Evolutionary conservation across 2,329 filamentous ascomycete species (phyloP).

Genomic region (Simplicillium sp.): DNA sequence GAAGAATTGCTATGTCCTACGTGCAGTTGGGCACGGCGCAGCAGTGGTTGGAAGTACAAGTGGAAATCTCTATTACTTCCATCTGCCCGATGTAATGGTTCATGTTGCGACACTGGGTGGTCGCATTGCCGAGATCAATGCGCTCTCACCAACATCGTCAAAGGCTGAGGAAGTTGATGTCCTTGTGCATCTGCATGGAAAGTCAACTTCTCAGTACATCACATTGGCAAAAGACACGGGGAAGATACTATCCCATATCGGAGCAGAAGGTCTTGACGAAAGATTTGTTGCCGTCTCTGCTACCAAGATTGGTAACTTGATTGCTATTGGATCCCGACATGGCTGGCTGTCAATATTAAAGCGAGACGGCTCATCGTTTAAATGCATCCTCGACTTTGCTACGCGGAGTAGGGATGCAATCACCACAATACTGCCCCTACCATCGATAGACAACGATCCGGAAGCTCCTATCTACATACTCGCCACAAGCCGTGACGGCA

Average conservation of each 20-base stretch:
- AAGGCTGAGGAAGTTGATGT: conserved; percentile 17
- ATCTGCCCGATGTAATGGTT: conserved; percentile 17
- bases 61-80: conserved; percentile 38
- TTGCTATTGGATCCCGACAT: conserved; percentile 45
- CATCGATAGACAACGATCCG: conserved; percentile 11
- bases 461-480: conserved; percentile 40
- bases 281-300: conserved; percentile 41
- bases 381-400: conserved; percentile 22
- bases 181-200: conserved; percentile 37
- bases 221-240: conserved; percentile 23
- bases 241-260: conserved; percentile 15
- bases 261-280: conserved; percentile 30
- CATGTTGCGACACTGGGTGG: conserved; percentile 29
- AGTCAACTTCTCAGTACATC: conserved; percentile 31
- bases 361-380: conserved; percentile 15
- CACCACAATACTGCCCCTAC: conserved; percentile 50
- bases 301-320: conserved; percentile 24
- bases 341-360: conserved; percentile 33
- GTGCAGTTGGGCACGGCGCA: conserved; percentile 24
- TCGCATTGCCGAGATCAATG: conserved; percentile 42
- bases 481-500: conserved; percentile 69
- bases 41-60: conserved; percentile 39
- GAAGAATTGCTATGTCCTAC: conserved; percentile 37
- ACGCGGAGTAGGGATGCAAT: conserved; percentile 52
- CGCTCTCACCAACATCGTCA: conserved; percentile 16